phyloP scores from a whole-genome alignment of 2,329 filamentous ascomycete genomes.

The Cladorrhinum sp. region DNA sequence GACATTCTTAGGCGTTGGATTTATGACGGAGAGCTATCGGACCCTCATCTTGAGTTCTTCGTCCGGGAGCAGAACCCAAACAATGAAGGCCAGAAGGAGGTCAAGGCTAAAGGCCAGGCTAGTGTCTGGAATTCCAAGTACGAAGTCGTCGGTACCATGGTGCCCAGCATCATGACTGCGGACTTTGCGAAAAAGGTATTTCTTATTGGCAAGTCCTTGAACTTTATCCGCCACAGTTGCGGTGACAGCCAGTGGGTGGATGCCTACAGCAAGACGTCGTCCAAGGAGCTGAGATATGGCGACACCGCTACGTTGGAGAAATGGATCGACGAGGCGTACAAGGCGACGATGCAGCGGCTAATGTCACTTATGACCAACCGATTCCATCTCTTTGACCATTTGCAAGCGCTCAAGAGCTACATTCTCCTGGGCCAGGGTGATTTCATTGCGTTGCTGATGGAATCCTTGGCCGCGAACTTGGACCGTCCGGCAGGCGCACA shows the following conservation, averaged over 20 bases:
- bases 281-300: conserved; percentile 87
- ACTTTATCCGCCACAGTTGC: conserved; percentile 96
- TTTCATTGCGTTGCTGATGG: conserved; percentile 96
- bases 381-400: conserved; percentile 90
- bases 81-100: conserved; percentile 43
- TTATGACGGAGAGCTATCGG: conserved; percentile 95
- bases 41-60: conserved; percentile 94
- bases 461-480: conserved; percentile 86
- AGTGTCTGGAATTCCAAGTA: conserved; percentile 99
- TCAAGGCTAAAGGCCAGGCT: conserved; percentile 62
- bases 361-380: conserved; percentile 93
- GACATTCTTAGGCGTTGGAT: conserved; percentile 96
- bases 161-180: conserved; percentile 87
- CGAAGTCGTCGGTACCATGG: conserved; percentile 77
- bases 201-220: conserved; percentile 93
- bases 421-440: conserved; percentile 92
- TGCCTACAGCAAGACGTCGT: conserved; percentile 87
- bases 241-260: conserved; percentile 94
- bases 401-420: conserved; percentile 90
- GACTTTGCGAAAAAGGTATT: conserved; percentile 97
- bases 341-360: conserved; percentile 92
- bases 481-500: conserved; percentile 95
- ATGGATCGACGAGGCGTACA: conserved; percentile 96
- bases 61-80: conserved; percentile 74
- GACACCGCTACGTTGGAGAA: conserved; percentile 88